Percentiles rank a stretch among this genome's conserved stretches.
These are phyloP conservation scores for Fragaria nilgerrensis DNA, from an alignment of 306 rosid species.

Conservation along the genomic window DNA sequence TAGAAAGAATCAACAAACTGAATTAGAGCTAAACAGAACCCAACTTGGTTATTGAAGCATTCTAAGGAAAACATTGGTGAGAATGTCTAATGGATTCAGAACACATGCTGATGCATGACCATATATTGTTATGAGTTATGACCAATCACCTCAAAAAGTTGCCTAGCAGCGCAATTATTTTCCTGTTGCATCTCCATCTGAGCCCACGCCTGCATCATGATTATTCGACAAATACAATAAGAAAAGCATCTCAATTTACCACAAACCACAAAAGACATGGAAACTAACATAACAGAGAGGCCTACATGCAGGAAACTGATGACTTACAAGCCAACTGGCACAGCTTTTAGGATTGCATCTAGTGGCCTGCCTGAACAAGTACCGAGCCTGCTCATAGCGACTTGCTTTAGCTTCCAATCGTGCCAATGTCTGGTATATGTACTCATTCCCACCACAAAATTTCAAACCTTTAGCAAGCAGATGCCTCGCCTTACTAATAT, in stretches of 20 bases:
- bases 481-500: slow-evolving; percentile 72
- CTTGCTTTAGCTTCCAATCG: slow-evolving; percentile 79
- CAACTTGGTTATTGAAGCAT: slow-evolving; percentile 10
- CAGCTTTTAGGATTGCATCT: slow-evolving; percentile 87
- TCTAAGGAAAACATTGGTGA: background rate
- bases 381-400: slow-evolving; percentile 82
- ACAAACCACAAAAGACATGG: background rate
- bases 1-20: background rate
- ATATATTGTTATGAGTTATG: background rate
- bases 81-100: background rate
- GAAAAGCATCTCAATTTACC: background rate
- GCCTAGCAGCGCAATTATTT: slow-evolving; percentile 63
- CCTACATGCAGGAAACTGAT: slow-evolving; percentile 9
- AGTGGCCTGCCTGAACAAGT: slow-evolving; percentile 82
- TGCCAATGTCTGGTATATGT: slow-evolving; percentile 88
- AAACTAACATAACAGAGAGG: slow-evolving; percentile 20
- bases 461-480: slow-evolving; percentile 79
- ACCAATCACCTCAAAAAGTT: slow-evolving; percentile 74
- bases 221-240: slow-evolving; percentile 9
- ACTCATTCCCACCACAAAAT: slow-evolving; percentile 84
- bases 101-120: background rate
- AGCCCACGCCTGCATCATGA: slow-evolving; percentile 75
- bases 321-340: slow-evolving; percentile 98
- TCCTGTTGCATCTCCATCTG: slow-evolving; percentile 88
- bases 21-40: background rate